Evolutionary conservation across 495 filamentous ascomycete species (phyloP).

Genomic region (Bathelium albidoporum): DNA sequence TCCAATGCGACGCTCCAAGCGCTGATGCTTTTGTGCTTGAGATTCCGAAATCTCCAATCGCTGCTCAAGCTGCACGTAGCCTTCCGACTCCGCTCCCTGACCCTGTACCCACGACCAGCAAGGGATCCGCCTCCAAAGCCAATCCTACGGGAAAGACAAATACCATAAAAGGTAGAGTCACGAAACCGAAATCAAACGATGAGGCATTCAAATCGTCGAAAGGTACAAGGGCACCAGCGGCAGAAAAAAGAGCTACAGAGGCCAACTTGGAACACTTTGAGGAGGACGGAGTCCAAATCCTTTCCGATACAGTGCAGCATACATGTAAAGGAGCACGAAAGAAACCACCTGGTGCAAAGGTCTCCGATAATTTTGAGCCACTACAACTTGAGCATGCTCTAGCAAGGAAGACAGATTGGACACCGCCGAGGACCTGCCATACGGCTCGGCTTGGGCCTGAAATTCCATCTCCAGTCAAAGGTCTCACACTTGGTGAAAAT

Average conservation of each 20-base stretch:
- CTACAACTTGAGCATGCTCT: constrained; percentile 38
- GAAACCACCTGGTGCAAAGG: background rate
- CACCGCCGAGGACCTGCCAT: constrained; percentile 32
- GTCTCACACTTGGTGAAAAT: background rate
- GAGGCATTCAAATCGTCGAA: background rate
- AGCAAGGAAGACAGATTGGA: constrained; percentile 46
- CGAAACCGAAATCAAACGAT: constrained; percentile 12
- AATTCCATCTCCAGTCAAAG: background rate
- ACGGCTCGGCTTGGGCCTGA: background rate
- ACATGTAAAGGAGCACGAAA: background rate
- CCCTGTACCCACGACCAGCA: background rate
- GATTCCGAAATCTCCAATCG: background rate
- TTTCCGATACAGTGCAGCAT: background rate
- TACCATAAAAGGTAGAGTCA: constrained; percentile 18
- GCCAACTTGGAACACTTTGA: constrained; percentile 6
- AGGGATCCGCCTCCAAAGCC: background rate
- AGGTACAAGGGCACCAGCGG: constrained; percentile 4
- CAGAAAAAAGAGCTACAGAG: background rate
- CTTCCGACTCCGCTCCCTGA: background rate
- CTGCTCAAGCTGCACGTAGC: background rate
- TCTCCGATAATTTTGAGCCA: background rate
- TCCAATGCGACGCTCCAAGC: constrained; percentile 1
- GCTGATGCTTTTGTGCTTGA: constrained; percentile 4
- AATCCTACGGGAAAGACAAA: constrained; percentile 11
- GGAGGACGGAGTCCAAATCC: background rate